Evolutionary conservation across 805 yeast genomes (phyloP), one percentile per base, ranked within the genome.

Genomic region (Cyberlindnera misumaiensis): DNA sequence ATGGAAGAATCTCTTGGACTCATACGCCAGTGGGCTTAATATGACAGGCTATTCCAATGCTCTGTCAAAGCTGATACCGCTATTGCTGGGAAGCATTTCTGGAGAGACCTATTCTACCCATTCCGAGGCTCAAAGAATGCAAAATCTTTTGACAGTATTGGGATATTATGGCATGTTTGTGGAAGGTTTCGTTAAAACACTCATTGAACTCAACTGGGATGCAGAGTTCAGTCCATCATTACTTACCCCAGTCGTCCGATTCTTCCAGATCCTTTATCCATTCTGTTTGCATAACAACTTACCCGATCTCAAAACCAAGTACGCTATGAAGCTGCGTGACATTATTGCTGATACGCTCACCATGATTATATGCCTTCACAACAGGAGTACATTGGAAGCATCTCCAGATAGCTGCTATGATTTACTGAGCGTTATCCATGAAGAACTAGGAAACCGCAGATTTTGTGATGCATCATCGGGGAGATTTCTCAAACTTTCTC

Each of bases 391-490:
- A 4, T 6, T 22, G 3, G 26, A 18, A n/a, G 25, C 31, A 41
- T 20, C 28, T 15, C 27, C 52, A 50, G 32, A 67, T 51, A 58
- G 66, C 3, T 12, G 35, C 8, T 34, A 39, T 40, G 74, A 75
- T 26, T 53, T 82, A 14, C 58, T 86, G 11, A 69, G 77, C 30
- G 58, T 75, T 5, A 55, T 86, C 1, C 99, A 93, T 53, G 77
- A 76, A 7, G 79, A 85, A 34, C 58, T 89, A 9, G 97, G 97
- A 0, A 50, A 59, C 2, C 63, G 85, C 29, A 70, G 75, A 6
- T 74, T 80, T 39, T 93, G 98, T 62, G 81, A 79, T 36, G 58
- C 73, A 3, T 70, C 80, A 0, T 56, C 70, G 20, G 89, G 94
- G 0, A 59, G 63, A 7, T 80, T 89, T 43, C 62, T 93, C 36